phyloP scores from a whole-genome alignment of 176 grass and related monocot species.

The Chloris gayana region DNA sequence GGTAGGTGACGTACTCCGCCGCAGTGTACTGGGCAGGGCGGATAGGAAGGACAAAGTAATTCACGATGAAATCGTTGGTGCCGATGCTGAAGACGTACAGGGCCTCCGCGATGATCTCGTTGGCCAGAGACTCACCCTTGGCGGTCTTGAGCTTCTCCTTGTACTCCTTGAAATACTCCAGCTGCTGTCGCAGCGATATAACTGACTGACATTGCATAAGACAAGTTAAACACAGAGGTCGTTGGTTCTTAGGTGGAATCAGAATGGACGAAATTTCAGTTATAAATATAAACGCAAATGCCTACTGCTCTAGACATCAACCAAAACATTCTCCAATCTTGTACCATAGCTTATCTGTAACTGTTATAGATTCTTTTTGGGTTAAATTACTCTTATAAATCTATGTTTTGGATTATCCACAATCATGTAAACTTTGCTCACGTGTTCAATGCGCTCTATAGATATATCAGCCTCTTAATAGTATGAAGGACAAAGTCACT shows the following conservation, averaged over 20 bases:
- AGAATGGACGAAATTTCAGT: too few species aligned
- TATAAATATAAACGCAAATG: too few species aligned
- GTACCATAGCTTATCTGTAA: too few species aligned
- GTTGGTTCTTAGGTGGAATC: too few species aligned
- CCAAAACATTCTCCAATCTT: too few species aligned
- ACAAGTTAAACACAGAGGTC: background rate
- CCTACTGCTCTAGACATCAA: too few species aligned
- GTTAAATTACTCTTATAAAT: too few species aligned
- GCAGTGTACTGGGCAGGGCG: constrained; percentile 37
- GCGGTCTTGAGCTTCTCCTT: constrained; percentile 24
- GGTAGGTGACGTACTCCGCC: constrained; percentile 47
- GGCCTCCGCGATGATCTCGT: constrained; percentile 49
- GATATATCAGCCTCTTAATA: background rate
- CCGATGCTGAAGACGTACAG: constrained; percentile 62
- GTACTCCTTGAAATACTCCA: constrained; percentile 70
- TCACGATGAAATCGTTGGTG: constrained; percentile 72
- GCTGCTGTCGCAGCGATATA: constrained; percentile 53
- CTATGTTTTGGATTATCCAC: background rate
- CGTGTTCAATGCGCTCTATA: background rate
- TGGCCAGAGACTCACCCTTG: constrained; percentile 27
- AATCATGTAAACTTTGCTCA: background rate
- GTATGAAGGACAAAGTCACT: too few species aligned
- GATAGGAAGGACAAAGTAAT: constrained; percentile 41
- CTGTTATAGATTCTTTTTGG: too few species aligned
- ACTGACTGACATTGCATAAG: constrained; percentile 41